These are phyloP conservation scores for Rhodotorula sp. DNA, from an alignment of 1,284 basidiomycete species.

Conservation along the genomic window DNA sequence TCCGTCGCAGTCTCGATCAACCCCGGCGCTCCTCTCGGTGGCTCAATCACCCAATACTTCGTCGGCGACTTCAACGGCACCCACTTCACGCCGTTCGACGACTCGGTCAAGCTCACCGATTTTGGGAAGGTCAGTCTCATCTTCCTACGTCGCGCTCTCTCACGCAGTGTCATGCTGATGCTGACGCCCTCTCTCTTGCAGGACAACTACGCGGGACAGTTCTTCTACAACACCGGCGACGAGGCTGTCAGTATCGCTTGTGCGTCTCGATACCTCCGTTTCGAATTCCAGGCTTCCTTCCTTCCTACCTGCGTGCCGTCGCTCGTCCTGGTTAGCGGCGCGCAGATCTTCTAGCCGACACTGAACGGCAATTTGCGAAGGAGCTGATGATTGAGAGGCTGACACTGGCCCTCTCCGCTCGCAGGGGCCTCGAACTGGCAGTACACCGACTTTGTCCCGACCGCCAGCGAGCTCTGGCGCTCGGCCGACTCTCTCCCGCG, in stretches of 20 bases:
- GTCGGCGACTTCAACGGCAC: conserved; percentile 10
- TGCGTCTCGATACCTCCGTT: background rate
- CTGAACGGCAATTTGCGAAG: no score
- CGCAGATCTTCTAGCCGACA: no score
- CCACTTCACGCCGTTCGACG: background rate
- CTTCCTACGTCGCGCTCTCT: no score
- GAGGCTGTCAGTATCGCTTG: conserved; percentile 4
- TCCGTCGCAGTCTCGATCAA: conserved; percentile 3
- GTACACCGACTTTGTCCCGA: conserved; percentile 19
- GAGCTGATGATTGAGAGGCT: no score
- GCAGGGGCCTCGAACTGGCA: conserved; percentile 11
- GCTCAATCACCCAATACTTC: conserved; percentile 9
- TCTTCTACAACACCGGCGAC: background rate
- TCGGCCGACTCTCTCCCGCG: conserved; percentile 18
- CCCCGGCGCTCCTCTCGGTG: conserved; percentile 12
- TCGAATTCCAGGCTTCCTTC: background rate
- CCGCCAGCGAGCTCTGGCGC: conserved; percentile 11
- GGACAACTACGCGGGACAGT: conserved; percentile 7
- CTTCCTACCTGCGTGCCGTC: no score
- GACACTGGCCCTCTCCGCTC: background rate
- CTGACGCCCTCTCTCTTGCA: no score
- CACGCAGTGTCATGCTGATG: no score
- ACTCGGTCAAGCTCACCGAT: background rate
- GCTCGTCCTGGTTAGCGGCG: no score
- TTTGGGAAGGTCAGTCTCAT: conserved; percentile 1